These are phyloP conservation scores for Naegleria fowleri DNA, from an alignment of 208 protist genomes.

Conservation along the genomic window DNA sequence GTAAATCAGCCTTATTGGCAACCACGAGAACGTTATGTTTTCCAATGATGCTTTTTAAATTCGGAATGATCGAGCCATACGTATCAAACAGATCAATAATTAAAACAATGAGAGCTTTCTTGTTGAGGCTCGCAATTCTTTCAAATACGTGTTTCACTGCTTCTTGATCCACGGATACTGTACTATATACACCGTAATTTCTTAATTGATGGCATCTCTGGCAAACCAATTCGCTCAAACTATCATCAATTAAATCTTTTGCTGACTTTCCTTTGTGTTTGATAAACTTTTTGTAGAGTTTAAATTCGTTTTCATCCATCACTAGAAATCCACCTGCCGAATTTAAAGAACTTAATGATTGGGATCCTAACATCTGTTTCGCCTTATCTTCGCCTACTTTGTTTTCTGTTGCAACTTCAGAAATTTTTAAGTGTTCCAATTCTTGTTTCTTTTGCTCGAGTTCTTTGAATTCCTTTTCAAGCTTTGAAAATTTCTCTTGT, in stretches of 20 bases:
- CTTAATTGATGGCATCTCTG: constrained; percentile 5
- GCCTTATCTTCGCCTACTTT: neutral
- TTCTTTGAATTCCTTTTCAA: neutral
- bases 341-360: neutral
- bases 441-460: neutral
- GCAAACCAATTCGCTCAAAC: neutral
- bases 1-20: constrained; percentile 21
- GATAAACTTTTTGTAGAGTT: neutral
- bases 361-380: neutral
- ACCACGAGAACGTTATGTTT: neutral
- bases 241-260: neutral
- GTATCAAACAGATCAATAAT: constrained; percentile 21
- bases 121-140: neutral
- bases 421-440: neutral
- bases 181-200: neutral
- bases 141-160: neutral
- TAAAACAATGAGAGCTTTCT: neutral
- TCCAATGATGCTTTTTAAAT: neutral
- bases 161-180: neutral
- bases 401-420: neutral
- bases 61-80: neutral
- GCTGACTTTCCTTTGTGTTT: neutral
- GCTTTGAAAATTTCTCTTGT: constrained; percentile 6
- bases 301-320: neutral
- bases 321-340: neutral